Conservation (phyloP, 192 early-diverging fungal genomes). For the Geranomyces variabilis region DNA sequence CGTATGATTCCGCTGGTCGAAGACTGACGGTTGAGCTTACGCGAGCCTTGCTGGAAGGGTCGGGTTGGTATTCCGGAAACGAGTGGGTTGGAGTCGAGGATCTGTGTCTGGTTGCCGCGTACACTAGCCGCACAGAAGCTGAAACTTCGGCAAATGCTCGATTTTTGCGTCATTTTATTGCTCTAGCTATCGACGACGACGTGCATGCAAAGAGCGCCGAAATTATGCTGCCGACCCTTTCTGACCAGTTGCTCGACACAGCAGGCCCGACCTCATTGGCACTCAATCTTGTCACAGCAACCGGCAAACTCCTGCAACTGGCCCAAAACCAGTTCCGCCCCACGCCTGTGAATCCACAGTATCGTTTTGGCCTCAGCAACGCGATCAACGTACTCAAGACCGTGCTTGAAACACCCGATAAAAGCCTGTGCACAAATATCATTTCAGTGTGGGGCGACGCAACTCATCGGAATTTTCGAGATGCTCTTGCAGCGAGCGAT, state of each 20-base stretch:
- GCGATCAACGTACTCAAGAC: neutral
- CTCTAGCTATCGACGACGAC: slow-evolving; percentile 24
- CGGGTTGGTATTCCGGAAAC: slow-evolving; percentile 37
- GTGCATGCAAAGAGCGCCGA: slow-evolving; percentile 2
- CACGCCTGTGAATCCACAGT: slow-evolving; percentile 17
- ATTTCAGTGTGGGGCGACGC: slow-evolving; percentile 26
- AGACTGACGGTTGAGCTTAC: slow-evolving; percentile 18
- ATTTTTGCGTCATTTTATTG: slow-evolving; percentile 18
- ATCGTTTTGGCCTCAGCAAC: slow-evolving; percentile 17
- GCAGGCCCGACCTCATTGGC: neutral
- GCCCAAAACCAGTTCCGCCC: slow-evolving; percentile 6
- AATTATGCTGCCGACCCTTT: neutral
- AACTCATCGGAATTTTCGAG: slow-evolving; percentile 10
- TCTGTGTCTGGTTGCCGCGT: slow-evolving; percentile 13
- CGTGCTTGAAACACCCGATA: slow-evolving; percentile 4
- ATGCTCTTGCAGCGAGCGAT: neutral
- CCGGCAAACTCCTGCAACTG: neutral
- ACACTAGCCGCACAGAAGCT: neutral
- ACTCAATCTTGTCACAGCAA: neutral
- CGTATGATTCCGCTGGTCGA: neutral
- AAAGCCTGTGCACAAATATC: slow-evolving; percentile 8
- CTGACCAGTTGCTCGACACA: neutral
- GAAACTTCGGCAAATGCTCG: neutral
- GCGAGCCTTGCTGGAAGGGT: slow-evolving; percentile 27
- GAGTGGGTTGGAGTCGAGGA: slow-evolving; percentile 24